phyloP scores from a whole-genome alignment of 768 basidiomycete species.

The Auriscalpium vulgare region DNA sequence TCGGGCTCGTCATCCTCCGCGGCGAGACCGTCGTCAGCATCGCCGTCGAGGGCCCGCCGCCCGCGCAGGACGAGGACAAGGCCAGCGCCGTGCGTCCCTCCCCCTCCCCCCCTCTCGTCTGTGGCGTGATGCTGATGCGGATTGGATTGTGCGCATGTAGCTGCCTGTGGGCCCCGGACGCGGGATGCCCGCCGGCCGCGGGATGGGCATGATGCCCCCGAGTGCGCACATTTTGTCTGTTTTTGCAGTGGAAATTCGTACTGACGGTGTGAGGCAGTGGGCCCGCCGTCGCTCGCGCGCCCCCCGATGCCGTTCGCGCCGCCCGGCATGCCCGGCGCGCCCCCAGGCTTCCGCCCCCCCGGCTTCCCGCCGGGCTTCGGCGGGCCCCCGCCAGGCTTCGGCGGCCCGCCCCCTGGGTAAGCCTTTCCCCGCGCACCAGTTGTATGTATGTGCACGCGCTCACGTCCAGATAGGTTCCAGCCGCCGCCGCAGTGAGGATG shows the following conservation, averaged over 20 bases:
- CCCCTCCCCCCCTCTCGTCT: background rate
- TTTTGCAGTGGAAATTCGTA: constrained; percentile 4
- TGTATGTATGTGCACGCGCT: background rate
- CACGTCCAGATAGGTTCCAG: constrained; percentile 31
- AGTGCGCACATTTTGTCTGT: constrained; percentile 45
- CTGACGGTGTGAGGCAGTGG: constrained; percentile 35
- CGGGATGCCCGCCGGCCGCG: constrained; percentile 93
- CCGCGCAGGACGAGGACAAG: constrained; percentile 84
- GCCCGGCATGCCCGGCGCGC: constrained; percentile 81
- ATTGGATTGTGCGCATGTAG: constrained; percentile 37
- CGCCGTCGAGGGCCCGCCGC: constrained; percentile 92
- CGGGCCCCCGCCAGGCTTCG: constrained; percentile 76
- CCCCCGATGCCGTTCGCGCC: constrained; percentile 60
- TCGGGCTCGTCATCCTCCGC: constrained; percentile 94
- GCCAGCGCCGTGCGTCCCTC: constrained; percentile 56
- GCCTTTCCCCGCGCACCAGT: constrained; percentile 18
- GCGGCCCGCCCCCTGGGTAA: constrained; percentile 80
- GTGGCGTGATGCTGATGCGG: constrained; percentile 13
- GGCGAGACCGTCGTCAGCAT: constrained; percentile 96
- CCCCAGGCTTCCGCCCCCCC: constrained; percentile 79
- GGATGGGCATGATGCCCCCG: constrained; percentile 92
- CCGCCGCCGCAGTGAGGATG: constrained; percentile 34
- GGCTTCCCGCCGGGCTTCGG: constrained; percentile 79
- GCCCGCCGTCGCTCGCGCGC: constrained; percentile 50
- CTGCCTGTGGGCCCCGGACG: constrained; percentile 85